phyloP scores from a whole-genome alignment of 2,329 filamentous ascomycete genomes.

The Trichoderma atroviride region DNA sequence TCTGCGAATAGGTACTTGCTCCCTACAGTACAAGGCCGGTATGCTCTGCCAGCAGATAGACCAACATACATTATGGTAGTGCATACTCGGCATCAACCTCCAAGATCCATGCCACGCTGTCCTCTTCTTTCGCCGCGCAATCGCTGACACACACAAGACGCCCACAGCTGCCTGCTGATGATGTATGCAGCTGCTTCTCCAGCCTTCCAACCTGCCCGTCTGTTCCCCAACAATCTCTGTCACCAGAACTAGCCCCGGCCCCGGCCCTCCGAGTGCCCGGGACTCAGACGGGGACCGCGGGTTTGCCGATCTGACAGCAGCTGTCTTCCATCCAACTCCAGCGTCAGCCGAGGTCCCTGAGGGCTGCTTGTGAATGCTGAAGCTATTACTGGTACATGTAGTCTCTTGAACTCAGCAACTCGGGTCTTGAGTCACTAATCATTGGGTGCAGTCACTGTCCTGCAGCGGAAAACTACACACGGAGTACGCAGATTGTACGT shows the following conservation, averaged over 20 bases:
- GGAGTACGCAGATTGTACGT: background rate
- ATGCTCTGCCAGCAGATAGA: background rate
- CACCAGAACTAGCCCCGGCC: background rate
- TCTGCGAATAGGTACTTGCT: background rate
- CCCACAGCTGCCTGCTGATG: background rate
- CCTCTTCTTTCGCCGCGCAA: background rate
- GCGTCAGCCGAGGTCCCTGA: background rate
- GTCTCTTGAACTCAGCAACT: background rate
- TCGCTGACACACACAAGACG: background rate
- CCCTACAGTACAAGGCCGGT: background rate
- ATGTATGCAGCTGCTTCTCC: background rate
- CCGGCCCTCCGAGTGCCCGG: constrained; percentile 9
- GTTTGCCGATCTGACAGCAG: constrained; percentile 1
- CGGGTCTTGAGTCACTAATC: background rate
- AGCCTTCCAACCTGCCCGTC: background rate
- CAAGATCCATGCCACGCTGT: background rate
- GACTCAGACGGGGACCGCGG: background rate
- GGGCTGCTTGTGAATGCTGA: background rate
- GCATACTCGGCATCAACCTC: background rate
- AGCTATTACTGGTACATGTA: background rate
- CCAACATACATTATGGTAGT: background rate
- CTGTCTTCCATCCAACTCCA: background rate
- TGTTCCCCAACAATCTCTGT: background rate
- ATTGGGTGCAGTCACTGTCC: background rate
- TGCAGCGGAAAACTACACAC: background rate